Percentiles rank a stretch among this genome's conserved stretches.
These are phyloP conservation scores for Lentinus tigrinus DNA, from an alignment of 768 basidiomycete genomes.

Conservation along the genomic window DNA sequence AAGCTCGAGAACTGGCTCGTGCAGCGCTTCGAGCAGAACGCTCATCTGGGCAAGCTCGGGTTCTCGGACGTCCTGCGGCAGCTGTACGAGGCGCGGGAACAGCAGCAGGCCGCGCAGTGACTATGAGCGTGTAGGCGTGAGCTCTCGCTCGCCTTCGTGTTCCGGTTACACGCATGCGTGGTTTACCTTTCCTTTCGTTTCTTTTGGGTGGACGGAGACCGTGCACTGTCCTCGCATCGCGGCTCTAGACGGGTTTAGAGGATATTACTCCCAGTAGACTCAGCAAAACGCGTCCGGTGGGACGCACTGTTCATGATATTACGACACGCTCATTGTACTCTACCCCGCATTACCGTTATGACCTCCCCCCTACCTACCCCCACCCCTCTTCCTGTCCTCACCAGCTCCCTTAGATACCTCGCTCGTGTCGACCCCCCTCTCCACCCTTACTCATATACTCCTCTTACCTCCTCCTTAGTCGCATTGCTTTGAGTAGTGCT, in stretches of 20 bases:
- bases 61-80: slow-evolving; percentile 86
- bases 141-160: background rate
- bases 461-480: background rate
- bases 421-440: background rate
- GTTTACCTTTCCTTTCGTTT: slow-evolving; percentile 5
- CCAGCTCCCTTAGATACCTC: slow-evolving; percentile 6
- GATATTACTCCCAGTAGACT: slow-evolving; percentile 15
- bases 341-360: slow-evolving; percentile 8
- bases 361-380: background rate
- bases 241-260: slow-evolving; percentile 23
- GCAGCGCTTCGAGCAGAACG: slow-evolving; percentile 90
- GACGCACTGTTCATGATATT: slow-evolving; percentile 20
- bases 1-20: slow-evolving; percentile 83
- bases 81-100: slow-evolving; percentile 73
- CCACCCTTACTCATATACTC: background rate
- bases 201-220: slow-evolving; percentile 11
- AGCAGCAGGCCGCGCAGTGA: slow-evolving; percentile 33
- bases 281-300: slow-evolving; percentile 24
- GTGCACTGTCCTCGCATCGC: slow-evolving; percentile 8
- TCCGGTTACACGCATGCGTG: background rate
- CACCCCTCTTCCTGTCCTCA: background rate
- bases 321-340: slow-evolving; percentile 28
- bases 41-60: slow-evolving; percentile 82
- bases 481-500: slow-evolving; percentile 4
- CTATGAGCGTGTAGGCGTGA: slow-evolving; percentile 2